These are phyloP conservation scores for Triticum monococcum DNA, from an alignment of 176 grass and related monocot genomes.

Conservation along the genomic window DNA sequence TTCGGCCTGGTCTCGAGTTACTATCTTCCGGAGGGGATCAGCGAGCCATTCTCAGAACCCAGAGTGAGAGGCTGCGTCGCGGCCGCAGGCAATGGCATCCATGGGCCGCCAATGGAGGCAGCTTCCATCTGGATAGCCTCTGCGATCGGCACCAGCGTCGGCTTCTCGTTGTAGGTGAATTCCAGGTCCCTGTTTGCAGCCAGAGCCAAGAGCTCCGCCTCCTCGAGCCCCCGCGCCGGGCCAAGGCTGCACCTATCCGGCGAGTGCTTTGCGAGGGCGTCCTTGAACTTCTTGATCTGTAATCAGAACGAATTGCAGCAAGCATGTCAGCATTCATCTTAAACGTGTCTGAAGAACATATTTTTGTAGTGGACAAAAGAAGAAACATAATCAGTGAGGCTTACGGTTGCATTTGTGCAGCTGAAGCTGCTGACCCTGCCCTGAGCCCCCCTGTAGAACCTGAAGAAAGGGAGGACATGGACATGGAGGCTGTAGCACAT, in stretches of 20 bases:
- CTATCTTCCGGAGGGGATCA: conserved; percentile 58
- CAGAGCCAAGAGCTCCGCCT: conserved; percentile 72
- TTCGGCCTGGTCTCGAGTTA: not conserved
- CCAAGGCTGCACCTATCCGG: conserved; percentile 77
- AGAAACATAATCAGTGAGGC: not conserved
- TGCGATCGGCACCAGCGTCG: not conserved
- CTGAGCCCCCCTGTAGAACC: conserved; percentile 84
- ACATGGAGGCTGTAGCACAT: conserved; percentile 95
- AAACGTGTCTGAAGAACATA: not conserved
- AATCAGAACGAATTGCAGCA: not conserved
- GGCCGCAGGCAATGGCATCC: conserved; percentile 25
- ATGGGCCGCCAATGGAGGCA: conserved; percentile 19
- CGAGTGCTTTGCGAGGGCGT: conserved; percentile 77
- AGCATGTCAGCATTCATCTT: not conserved
- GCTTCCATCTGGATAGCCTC: conserved; percentile 34
- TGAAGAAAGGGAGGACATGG: conserved; percentile 94
- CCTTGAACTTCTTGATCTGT: conserved; percentile 96
- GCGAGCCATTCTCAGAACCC: conserved; percentile 33
- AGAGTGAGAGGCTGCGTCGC: not conserved
- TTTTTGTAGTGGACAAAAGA: no score
- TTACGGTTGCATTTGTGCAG: conserved; percentile 94
- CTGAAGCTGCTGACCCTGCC: conserved; percentile 90
- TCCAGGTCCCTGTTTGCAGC: conserved; percentile 73
- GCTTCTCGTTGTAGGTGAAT: conserved; percentile 57
- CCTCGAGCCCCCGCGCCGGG: conserved; percentile 69